Conservation (phyloP, 176 grass and related monocot genomes). For the Carex parvula region DNA sequence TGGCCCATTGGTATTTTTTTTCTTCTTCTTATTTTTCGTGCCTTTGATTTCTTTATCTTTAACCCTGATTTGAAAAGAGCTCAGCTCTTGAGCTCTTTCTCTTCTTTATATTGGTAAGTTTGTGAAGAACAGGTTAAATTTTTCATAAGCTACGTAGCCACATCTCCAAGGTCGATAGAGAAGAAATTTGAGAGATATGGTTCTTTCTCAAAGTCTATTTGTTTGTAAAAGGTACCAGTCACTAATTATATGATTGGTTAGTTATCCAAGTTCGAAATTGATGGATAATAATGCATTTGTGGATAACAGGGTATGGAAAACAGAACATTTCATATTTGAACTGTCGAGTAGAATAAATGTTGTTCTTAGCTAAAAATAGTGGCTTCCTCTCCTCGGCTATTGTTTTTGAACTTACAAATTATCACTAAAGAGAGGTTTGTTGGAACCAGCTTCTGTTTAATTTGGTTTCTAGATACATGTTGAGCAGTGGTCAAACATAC, state of each 20-base stretch:
- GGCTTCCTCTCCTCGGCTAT: not conserved
- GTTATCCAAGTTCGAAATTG: not conserved
- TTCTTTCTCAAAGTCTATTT: not conserved
- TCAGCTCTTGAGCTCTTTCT: not conserved
- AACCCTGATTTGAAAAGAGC: conserved; percentile 14
- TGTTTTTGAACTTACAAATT: not conserved
- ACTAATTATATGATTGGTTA: not conserved
- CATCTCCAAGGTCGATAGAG: not conserved
- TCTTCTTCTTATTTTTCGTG: not conserved
- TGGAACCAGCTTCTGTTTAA: not conserved
- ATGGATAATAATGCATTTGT: conserved; percentile 6
- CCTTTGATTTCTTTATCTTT: not conserved
- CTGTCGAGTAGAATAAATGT: not conserved
- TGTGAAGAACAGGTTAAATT: not conserved
- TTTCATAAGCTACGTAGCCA: not conserved
- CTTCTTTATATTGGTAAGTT: not conserved
- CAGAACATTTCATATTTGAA: conserved; percentile 1
- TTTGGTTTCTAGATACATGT: not conserved
- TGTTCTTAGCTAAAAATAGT: not conserved
- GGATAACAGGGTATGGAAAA: not conserved
- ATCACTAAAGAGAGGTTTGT: not conserved
- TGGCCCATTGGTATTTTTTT: not conserved
- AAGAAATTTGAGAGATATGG: not conserved
- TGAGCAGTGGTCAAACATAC: not conserved
- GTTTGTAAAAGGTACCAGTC: not conserved